Evolutionary conservation across 1,284 basidiomycete genomes (phyloP), one percentile per base, ranked within the genome.

Genomic region (Chondrostereum purpureum): DNA sequence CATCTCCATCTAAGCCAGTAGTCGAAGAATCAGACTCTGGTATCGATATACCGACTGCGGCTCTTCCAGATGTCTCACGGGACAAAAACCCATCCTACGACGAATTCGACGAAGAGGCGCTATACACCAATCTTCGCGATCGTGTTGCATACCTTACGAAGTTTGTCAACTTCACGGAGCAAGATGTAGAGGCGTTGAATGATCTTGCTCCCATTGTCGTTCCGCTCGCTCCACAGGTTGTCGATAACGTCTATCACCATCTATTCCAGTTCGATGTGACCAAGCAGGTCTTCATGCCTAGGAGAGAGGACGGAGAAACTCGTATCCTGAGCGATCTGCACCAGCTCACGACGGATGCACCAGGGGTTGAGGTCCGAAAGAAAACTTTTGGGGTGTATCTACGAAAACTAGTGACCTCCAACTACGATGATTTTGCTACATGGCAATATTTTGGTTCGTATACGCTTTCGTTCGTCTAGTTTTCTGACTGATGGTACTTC

Each of bases 211-310:
- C 41, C 23, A 17, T 43, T n/a, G 6, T 43, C 14, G n/a, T 22
- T n/a, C 41, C 41, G 13, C 22, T 43, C 17, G 18, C 33, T 8
- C 41, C 41, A 5, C 18, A 43, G 5, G 22, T 43, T 16, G 41
- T 43, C 41, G 41, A 43, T 16, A 36, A 23, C 14, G 41, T 43
- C n/a, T 43, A 43, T 24, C 27, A 43, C 27, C 41, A 43, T 13
- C 19, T 43, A 2, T 43, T 43, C 41, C 24, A 43, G 27, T 43
- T 35, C 27, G 24, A 33, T 16, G 41, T 43, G 23, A 43, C 41
- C 22, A 43, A 43, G 24, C 21, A 23, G 24, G 41, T 33, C 10
- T 43, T 43, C 41, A 31, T 43, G 27, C 41, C 41, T n/a, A 21
- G 24, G 23, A 34, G 17, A 17, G 24, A 34, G n/a, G 36, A 16